phyloP scores from a whole-genome alignment of 2,329 filamentous ascomycete genomes.

The Penicillium sp. region DNA sequence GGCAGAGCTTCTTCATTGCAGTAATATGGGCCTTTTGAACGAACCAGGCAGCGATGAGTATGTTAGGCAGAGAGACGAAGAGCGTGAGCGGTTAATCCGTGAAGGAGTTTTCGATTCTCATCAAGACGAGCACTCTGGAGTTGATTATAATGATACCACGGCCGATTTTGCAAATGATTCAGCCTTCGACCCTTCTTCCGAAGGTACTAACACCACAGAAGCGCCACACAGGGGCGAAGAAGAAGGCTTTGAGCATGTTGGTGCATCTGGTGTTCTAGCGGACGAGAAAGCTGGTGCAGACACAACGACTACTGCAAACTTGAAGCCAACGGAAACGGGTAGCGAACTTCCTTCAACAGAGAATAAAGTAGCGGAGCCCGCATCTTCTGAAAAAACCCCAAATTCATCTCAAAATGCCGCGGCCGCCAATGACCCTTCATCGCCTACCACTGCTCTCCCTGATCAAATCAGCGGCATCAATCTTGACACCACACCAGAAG shows the following conservation, averaged over 20 bases:
- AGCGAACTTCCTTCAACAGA: not conserved
- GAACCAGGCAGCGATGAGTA: conserved; percentile 86
- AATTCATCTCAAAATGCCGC: conserved; percentile 22
- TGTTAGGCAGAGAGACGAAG: conserved; percentile 73
- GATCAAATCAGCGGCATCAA: conserved; percentile 58
- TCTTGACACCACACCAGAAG: conserved; percentile 44
- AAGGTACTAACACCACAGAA: conserved; percentile 69
- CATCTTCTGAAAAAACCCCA: conserved; percentile 4
- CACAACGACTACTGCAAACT: conserved; percentile 34
- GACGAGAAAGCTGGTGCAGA: conserved; percentile 68
- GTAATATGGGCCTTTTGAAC: conserved; percentile 96
- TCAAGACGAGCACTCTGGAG: conserved; percentile 50
- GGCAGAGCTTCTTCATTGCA: conserved; percentile 95
- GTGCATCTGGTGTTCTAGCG: conserved; percentile 65
- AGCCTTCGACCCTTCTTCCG: conserved; percentile 52
- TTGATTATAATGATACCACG: conserved; percentile 56
- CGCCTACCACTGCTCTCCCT: conserved; percentile 55
- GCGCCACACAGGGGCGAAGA: conserved; percentile 81
- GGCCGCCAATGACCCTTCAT: conserved; percentile 38
- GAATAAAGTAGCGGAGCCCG: not conserved
- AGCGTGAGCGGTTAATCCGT: conserved; percentile 73
- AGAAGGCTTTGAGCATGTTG: conserved; percentile 91
- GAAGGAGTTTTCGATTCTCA: conserved; percentile 67
- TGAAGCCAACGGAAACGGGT: conserved; percentile 1
- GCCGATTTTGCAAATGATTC: conserved; percentile 45